Percentiles rank a stretch among this genome's conserved stretches.
phyloP scores from a whole-genome alignment of 352 stramenopile genomes.

The Globisporangium sylvaticum region DNA sequence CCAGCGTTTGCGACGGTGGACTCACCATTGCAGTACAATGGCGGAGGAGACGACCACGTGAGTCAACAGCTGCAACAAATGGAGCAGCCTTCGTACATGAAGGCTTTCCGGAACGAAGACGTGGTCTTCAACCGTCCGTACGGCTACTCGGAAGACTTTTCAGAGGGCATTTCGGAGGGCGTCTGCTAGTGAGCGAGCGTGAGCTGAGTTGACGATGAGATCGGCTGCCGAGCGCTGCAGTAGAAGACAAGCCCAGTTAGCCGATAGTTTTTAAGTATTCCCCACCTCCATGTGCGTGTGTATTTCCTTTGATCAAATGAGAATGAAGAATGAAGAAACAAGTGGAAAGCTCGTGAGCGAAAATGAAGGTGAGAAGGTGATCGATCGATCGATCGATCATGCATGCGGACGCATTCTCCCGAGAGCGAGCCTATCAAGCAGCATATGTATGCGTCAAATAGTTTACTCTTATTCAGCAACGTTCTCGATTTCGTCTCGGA shows the following conservation, averaged over 20 bases:
- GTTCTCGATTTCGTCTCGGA: neutral
- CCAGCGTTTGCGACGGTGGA: conserved; percentile 41
- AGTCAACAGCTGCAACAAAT: conserved; percentile 11
- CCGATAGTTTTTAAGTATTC: conserved; percentile 5
- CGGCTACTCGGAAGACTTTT: conserved; percentile 73
- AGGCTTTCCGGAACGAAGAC: conserved; percentile 61
- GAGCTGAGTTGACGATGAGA: neutral
- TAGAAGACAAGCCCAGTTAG: neutral
- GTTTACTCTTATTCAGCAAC: neutral
- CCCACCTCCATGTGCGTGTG: neutral
- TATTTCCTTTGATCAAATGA: conserved; percentile 7
- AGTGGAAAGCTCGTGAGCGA: neutral
- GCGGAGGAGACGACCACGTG: conserved; percentile 26
- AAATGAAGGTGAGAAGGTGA: neutral
- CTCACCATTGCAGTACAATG: conserved; percentile 35
- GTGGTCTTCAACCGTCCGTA: conserved; percentile 59
- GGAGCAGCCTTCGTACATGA: conserved; percentile 53
- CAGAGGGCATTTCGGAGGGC: conserved; percentile 69
- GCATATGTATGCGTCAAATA: conserved; percentile 1
- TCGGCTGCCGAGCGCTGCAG: neutral
- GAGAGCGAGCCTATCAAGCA: neutral
- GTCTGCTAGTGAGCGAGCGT: conserved; percentile 45
- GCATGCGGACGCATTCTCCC: neutral
- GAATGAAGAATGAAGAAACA: conserved; percentile 1
- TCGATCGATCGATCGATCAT: neutral